phyloP scores from a whole-genome alignment of 1,139 yeast genomes.

The Arxiozyma telluris region DNA sequence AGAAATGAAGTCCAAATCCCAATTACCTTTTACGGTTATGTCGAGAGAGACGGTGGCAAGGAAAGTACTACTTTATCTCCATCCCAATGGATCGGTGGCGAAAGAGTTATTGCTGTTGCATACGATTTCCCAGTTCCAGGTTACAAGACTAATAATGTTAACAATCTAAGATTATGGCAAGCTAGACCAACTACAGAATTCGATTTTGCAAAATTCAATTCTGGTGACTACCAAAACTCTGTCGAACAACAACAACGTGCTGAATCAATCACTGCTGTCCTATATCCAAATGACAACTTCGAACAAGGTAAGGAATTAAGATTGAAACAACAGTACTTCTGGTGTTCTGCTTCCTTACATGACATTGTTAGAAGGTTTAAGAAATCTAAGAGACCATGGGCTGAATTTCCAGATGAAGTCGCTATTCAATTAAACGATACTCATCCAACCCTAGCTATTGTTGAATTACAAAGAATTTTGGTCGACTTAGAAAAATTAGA shows the following conservation, averaged over 20 bases:
- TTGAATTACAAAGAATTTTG: slow-evolving; percentile 78
- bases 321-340: slow-evolving; percentile 90
- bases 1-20: slow-evolving; percentile 83
- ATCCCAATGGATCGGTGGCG: slow-evolving; percentile 76
- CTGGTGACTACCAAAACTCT: slow-evolving; percentile 83
- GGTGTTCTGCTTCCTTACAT: slow-evolving; percentile 92
- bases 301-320: slow-evolving; percentile 86
- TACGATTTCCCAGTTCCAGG: slow-evolving; percentile 94
- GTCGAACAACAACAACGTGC: slow-evolving; percentile 81
- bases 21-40: slow-evolving; percentile 85
- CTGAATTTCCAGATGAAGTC: slow-evolving; percentile 71
- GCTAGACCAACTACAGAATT: slow-evolving; percentile 86
- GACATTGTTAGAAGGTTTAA: slow-evolving; percentile 88
- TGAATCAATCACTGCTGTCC: slow-evolving; percentile 82
- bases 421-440: slow-evolving; percentile 95
- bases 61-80: slow-evolving; percentile 41
- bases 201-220: slow-evolving; percentile 84
- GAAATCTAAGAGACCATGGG: slow-evolving; percentile 71
- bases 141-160: slow-evolving; percentile 71
- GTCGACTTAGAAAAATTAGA: slow-evolving; percentile 73
- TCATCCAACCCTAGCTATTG: slow-evolving; percentile 88
- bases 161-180: slow-evolving; percentile 85
- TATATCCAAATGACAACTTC: slow-evolving; percentile 89
- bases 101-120: slow-evolving; percentile 83
- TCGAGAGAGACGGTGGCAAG: slow-evolving; percentile 47